These are phyloP conservation scores for Phialophora chinensis DNA, from an alignment of 2,329 filamentous ascomycete genomes.

Conservation along the genomic window DNA sequence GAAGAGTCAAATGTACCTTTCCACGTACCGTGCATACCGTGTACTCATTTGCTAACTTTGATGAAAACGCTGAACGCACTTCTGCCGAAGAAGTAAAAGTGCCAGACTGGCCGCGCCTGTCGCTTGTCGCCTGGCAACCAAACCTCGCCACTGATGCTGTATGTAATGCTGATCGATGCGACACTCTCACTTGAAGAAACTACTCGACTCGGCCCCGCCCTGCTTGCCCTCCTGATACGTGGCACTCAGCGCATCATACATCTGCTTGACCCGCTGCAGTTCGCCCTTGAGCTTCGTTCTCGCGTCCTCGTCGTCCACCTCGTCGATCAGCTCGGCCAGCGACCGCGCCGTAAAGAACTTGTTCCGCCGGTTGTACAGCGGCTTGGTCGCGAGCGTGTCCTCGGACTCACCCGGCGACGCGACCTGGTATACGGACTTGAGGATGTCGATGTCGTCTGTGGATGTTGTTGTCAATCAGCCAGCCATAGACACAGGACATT, in stretches of 20 bases:
- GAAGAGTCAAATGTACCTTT: neutral
- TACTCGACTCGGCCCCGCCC: slow-evolving; percentile 28
- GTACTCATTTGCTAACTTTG: neutral
- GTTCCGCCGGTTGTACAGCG: slow-evolving; percentile 62
- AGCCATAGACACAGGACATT: too few species aligned
- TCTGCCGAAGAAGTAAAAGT: neutral
- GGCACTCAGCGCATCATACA: slow-evolving; percentile 56
- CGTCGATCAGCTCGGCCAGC: slow-evolving; percentile 34
- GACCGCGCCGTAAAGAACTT: slow-evolving; percentile 56
- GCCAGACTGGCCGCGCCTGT: too few species aligned
- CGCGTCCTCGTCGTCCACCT: slow-evolving; percentile 48
- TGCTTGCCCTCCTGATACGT: slow-evolving; percentile 59
- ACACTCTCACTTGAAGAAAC: slow-evolving; percentile 29
- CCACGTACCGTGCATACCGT: neutral
- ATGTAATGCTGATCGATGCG: too few species aligned
- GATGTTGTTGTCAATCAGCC: neutral
- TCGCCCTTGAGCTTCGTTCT: slow-evolving; percentile 47
- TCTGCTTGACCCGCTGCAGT: slow-evolving; percentile 56
- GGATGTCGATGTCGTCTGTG: slow-evolving; percentile 59
- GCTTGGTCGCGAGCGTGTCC: slow-evolving; percentile 47
- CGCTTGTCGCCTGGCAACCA: too few species aligned
- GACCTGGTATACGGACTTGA: slow-evolving; percentile 62
- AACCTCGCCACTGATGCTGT: too few species aligned
- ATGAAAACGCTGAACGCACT: neutral
- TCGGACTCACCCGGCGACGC: slow-evolving; percentile 43